phyloP scores from a whole-genome alignment of 192 early-diverging fungal genomes.

The Funneliformis mosseae region DNA sequence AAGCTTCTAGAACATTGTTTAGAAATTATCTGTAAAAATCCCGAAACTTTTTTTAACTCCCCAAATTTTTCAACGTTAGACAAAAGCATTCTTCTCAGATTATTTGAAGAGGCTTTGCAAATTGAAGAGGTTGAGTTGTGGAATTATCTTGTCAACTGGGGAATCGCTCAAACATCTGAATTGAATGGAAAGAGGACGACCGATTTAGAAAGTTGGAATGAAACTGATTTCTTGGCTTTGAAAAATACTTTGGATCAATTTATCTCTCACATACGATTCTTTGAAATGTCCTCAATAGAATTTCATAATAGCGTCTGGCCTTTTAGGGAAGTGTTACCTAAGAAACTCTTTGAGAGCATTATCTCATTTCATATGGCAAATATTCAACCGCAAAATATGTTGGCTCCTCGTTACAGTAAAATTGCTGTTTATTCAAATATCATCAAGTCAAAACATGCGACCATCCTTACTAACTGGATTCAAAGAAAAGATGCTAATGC shows the following conservation, averaged over 20 bases:
- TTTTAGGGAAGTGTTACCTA: neutral
- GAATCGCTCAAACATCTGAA: neutral
- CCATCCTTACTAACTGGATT: neutral
- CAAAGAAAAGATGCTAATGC: neutral
- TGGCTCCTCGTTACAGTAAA: neutral
- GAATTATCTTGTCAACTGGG: slow-evolving; percentile 29
- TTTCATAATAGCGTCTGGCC: slow-evolving; percentile 1
- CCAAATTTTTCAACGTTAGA: slow-evolving; percentile 12
- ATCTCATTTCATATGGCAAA: neutral
- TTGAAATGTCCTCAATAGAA: slow-evolving; percentile 15
- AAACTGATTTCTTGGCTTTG: neutral
- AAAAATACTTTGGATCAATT: neutral
- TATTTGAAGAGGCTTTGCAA: neutral
- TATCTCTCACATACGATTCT: slow-evolving; percentile 12
- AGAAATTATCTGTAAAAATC: slow-evolving; percentile 6
- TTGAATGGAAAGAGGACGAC: neutral
- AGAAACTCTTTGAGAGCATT: neutral
- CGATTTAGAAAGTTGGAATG: neutral
- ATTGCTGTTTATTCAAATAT: neutral
- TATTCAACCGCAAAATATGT: neutral
- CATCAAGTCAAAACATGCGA: neutral
- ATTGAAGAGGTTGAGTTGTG: slow-evolving; percentile 26
- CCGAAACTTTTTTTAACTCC: slow-evolving; percentile 9
- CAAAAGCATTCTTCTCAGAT: slow-evolving; percentile 1
- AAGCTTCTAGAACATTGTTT: slow-evolving; percentile 8